These are phyloP conservation scores for Rutstroemia sp. DNA, from an alignment of 2,329 filamentous ascomycete species.

Conservation along the genomic window DNA sequence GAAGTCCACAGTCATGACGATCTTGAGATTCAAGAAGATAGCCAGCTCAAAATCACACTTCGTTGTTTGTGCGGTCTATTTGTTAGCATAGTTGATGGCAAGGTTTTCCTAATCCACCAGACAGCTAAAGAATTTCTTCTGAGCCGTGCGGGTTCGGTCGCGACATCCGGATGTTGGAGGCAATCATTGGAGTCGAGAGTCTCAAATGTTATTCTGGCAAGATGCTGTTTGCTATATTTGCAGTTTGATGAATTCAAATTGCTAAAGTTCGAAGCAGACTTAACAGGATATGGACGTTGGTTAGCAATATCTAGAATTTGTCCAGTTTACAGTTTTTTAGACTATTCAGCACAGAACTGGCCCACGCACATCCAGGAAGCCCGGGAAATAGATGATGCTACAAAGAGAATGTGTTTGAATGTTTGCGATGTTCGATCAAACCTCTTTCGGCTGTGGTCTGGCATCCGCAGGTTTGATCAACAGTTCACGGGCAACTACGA, in stretches of 20 bases:
- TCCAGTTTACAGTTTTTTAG: not conserved
- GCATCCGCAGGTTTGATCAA: no score
- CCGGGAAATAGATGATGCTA: not conserved
- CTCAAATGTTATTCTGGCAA: slow-evolving; percentile 6
- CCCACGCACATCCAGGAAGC: not conserved
- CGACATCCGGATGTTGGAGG: not conserved
- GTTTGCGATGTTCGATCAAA: not conserved
- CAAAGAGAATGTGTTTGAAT: not conserved
- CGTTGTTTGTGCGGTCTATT: slow-evolving; percentile 6
- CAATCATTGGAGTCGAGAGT: slow-evolving; percentile 3
- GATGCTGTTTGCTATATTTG: slow-evolving; percentile 7
- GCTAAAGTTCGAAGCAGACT: not conserved
- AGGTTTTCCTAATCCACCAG: slow-evolving; percentile 9
- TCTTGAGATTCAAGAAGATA: slow-evolving; percentile 8
- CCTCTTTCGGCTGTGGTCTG: not conserved
- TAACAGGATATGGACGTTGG: no score
- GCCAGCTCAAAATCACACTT: not conserved
- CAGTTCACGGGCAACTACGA: no score
- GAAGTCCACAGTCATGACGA: not conserved
- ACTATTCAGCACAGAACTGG: slow-evolving; percentile 1
- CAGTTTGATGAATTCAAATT: not conserved
- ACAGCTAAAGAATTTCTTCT: slow-evolving; percentile 11
- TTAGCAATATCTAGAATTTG: not conserved
- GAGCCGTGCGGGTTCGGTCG: not conserved
- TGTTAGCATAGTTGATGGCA: slow-evolving; percentile 4